A percentile compares a stretch with the other conserved stretches of the same genome.
phyloP scores from a whole-genome alignment of 768 basidiomycete species.

The Leccinum obscurum region DNA sequence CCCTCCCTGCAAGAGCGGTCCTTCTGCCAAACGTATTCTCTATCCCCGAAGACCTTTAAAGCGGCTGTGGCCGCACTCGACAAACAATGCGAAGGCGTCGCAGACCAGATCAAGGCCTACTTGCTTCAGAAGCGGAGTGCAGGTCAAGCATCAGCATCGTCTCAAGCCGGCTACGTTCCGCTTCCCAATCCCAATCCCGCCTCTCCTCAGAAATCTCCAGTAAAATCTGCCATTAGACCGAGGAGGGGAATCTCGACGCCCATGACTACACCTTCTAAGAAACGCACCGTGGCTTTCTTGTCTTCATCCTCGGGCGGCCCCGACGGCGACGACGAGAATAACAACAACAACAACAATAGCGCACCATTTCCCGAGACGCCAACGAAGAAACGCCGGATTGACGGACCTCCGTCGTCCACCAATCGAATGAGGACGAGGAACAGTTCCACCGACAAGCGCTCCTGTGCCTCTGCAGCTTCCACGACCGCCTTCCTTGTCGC shows the following conservation, averaged over 20 bases:
- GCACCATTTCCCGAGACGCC: slow-evolving; percentile 41
- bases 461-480: background rate
- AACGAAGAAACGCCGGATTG: slow-evolving; percentile 40
- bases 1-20: slow-evolving; percentile 21
- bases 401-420: slow-evolving; percentile 8
- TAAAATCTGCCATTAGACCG: slow-evolving; percentile 20
- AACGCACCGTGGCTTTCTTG: slow-evolving; percentile 30
- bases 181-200: background rate
- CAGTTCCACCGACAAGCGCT: slow-evolving; percentile 13
- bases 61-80: slow-evolving; percentile 22
- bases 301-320: slow-evolving; percentile 8
- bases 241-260: slow-evolving; percentile 1
- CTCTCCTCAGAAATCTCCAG: slow-evolving; percentile 23
- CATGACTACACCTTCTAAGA: slow-evolving; percentile 28
- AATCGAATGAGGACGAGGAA: slow-evolving; percentile 16
- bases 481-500: slow-evolving; percentile 22
- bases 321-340: slow-evolving; percentile 14
- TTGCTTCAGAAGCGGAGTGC: slow-evolving; percentile 7
- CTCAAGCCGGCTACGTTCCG: background rate
- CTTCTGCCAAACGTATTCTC: slow-evolving; percentile 18
- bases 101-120: slow-evolving; percentile 23
- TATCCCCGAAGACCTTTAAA: slow-evolving; percentile 21
- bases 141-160: background rate
- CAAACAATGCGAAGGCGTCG: slow-evolving; percentile 26
- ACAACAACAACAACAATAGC: background rate